Base-by-base conservation (phyloP, 805 yeast genomes). In the Teunomyces aglyptinius region DNA sequence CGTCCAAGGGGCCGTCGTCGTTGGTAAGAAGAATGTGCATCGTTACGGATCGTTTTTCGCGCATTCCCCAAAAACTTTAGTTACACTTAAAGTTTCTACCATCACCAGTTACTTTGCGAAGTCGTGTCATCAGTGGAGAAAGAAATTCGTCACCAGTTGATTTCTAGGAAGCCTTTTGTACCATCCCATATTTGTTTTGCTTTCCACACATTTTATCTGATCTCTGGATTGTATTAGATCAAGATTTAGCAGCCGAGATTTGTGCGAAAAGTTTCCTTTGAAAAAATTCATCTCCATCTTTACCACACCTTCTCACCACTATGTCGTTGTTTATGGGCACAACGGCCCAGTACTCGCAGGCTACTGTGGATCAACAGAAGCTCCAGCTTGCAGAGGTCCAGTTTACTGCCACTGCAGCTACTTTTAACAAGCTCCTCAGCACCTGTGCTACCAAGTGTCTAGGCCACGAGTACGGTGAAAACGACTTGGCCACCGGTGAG, bases 1-100 rank as follows among this genome's bases (percentile, higher is more conserved):
- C 88, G 56, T 85, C 82, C 51, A 94, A 85, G 0, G 98, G 98
- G 32, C 99, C 99, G 61, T 92, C 99, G 65, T 92, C 99, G 65
- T 92, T 92, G 8, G 97, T 92, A 35, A 94, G 60, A 54, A 78
- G 65, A 10, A 78, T 72, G 49, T 73, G 79, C 83, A 79, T 78
- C 16, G 40, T 11, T 13, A 13, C 8, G 8, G 10, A 13, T 36
- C 6, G 27, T 12, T 18, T 35, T 36, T 22, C 16, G 39, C 24
- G 24, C 38, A 12, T 24, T 24, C 26, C 26, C 26, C 26, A 24
- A 24, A 24, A 24, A 24, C 26, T 24, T 24, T 8, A 8, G 11
- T 24, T 10, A 11, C 26, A 24, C 26, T 11, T 7, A 7, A 24
- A 24, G 26, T 24, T 24, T 24, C 24, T 24, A 7, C 10, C 26